A percentile compares a stretch with the other conserved stretches of the same genome.
Evolutionary conservation across 1,284 basidiomycete genomes (phyloP).

Genomic region (Chiua sp.): DNA sequence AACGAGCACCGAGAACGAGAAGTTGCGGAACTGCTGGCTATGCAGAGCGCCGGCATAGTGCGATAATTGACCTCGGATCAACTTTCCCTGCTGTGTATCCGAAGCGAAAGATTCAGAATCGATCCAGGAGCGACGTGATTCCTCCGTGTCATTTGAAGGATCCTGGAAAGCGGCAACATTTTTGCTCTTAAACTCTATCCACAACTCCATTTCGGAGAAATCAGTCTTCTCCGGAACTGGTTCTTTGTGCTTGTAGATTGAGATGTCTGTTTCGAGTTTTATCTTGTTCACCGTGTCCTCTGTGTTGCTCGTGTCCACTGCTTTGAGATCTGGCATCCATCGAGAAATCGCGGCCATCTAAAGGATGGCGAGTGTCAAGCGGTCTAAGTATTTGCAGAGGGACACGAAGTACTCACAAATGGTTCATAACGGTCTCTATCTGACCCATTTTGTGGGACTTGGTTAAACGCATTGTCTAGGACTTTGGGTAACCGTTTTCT

Average conservation of each 20-base stretch:
- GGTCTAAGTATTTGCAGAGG: not conserved
- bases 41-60: too few species aligned
- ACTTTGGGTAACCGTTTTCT: too few species aligned
- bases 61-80: too few species aligned
- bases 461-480: too few species aligned
- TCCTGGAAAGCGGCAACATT: not conserved
- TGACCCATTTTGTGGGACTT: too few species aligned
- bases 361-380: not conserved
- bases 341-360: not conserved
- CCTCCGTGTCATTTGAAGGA: not conserved
- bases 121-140: not conserved
- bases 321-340: not conserved
- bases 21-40: too few species aligned
- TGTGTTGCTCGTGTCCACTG: not conserved
- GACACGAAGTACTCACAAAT: not conserved
- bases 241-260: not conserved
- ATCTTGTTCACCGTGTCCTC: not conserved
- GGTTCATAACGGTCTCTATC: too few species aligned
- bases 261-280: not conserved
- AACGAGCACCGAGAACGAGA: too few species aligned
- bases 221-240: not conserved
- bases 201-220: not conserved
- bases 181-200: constrained; percentile 1
- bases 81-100: not conserved
- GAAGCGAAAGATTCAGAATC: not conserved